These are phyloP conservation scores for Thymus mandschuricus DNA, from an alignment of 257 asterid genomes.

Conservation along the genomic window DNA sequence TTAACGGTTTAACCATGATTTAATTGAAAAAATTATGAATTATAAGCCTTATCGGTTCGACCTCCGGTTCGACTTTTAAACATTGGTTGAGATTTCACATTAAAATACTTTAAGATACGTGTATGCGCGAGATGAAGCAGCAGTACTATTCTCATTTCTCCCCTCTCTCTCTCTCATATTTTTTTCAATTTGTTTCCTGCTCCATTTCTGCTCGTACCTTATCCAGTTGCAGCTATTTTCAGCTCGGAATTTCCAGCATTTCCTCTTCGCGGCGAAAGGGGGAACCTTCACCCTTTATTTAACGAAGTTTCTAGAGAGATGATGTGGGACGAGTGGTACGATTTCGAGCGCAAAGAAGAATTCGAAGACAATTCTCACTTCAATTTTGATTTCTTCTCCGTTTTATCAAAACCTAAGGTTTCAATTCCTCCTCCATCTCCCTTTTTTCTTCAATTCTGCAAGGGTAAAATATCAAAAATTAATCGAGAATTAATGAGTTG, in stretches of 20 bases:
- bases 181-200: constrained; percentile 20
- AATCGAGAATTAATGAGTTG: constrained; percentile 10
- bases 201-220: constrained; percentile 22
- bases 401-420: constrained; percentile 77
- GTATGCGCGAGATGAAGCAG: too few species aligned
- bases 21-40: too few species aligned
- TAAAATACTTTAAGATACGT: too few species aligned
- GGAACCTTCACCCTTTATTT: too few species aligned
- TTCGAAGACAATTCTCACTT: constrained; percentile 46
- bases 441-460: not conserved
- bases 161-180: not conserved
- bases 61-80: too few species aligned
- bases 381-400: constrained; percentile 67
- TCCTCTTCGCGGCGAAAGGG: not conserved
- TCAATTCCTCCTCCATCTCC: not conserved
- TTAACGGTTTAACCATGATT: too few species aligned
- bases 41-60: too few species aligned
- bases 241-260: not conserved
- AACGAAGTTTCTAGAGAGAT: constrained; percentile 28
- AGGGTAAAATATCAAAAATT: not conserved
- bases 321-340: constrained; percentile 81
- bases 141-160: too few species aligned
- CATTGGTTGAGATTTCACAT: too few species aligned
- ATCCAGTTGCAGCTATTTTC: constrained; percentile 27
- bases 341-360: constrained; percentile 44